Evolutionary conservation across 2,329 filamentous ascomycete genomes (phyloP), one percentile per base, ranked within the genome.

Genomic region (Teratosphaeria epicoccoides): DNA sequence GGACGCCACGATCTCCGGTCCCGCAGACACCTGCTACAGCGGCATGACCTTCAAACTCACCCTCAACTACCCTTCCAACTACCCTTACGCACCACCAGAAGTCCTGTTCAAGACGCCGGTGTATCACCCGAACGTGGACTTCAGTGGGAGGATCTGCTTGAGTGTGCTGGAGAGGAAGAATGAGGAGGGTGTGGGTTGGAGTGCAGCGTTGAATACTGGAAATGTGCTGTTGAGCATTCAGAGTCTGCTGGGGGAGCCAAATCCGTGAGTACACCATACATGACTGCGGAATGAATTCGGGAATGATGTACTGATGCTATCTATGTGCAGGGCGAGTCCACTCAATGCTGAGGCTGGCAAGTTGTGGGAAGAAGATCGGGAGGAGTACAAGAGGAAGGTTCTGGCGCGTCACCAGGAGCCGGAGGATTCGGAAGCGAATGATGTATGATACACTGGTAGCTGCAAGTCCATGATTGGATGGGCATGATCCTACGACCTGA

Each of bases 91-190:
- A 1, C 82, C 93, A 22, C 93, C 93, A 0, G 88, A 85, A 2
- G 93, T 98, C 17, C 79, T 95, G 54, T 98, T 96, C 82, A 95
- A 90, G 76, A 98, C 94, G 6, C 93, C 93, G 33, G 96, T 98
- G 72, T 98, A 97, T 77, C 93, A 98, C 71, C 93, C 93, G 50
- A 98, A 98, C 64, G 88, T 98, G 62, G 93, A 98, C 73, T 96
- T 98, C 74, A 90, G 87, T 3, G 93, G 93, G 40, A 82, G 93
- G 52, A 98, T 98, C 71, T 98, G 93, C 70, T 78, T 98, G 55
- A 94, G 98, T 66, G 98, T 98, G 61, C 78, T 98, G 59, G 97
- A 96, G 78, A 59, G 59, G 20, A 64, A 55, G 12, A 63, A 63
- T 10, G 51, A 59, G 48, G 62, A 58, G 9, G 63, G 60, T 20